Base-by-base conservation (phyloP, 129 eudicot species). In the Pittosporum tobira region DNA sequence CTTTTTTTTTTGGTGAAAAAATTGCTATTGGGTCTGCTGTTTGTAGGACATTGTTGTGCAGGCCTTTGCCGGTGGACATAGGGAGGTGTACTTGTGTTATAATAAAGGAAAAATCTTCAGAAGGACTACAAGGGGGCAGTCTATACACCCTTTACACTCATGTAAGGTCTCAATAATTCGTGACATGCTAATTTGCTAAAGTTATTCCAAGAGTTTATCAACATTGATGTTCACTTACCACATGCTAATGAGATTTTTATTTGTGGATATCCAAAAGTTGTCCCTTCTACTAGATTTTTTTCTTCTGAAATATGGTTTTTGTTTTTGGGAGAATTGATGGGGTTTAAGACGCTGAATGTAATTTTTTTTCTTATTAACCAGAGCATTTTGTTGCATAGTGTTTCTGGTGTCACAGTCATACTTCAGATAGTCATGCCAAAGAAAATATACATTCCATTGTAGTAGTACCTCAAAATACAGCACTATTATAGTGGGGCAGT, bases 71-170 rank as follows among this genome's bases (percentile, higher is more conserved):
- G 0, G 66, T 81, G 62, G 99, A 91, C 34, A 75, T 91, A 0
- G 96, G 99, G 71, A 83, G 88, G 66, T 91, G 99, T 72, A 84
- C 85, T 59, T 91, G 99, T 59, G 51, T 91, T 11, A 87, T 91
- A 61, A 83, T 83, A 77, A 91, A 91, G 72, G 99, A 87, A 48
- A 72, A 78, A 48, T 80, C 77, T 1, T 73, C 77, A 2, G 77
- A 83, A 45, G 94, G 94, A 46, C 16, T 80, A 10, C 66, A 55
- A 24, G 84, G 82, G n/a, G 98, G 88, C 61, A 80, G 78, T 46
- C 64, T 87, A 1, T 91, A 80, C 66, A 76, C 94, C 3, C 88
- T 91, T 9, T 87, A 76, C 67, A 91, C 99, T 19, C 72, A 81
- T 83, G 99, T 91, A 81, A 73, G 83, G 42, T 60, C 46, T 45